Evolutionary conservation across 164 flowering plant species (phyloP).

Genomic region (Umbellularia californica): DNA sequence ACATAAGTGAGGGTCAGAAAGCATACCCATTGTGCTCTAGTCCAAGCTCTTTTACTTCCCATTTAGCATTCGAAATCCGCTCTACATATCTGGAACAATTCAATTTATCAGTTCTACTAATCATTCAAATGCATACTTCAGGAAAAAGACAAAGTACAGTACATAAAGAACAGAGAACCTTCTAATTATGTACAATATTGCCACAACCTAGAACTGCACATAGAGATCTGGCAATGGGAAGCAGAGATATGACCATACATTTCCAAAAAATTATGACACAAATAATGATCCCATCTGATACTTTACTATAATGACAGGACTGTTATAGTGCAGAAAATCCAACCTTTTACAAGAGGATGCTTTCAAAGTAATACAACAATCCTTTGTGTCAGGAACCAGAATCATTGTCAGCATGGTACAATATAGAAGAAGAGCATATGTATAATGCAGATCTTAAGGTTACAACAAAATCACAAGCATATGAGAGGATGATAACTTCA

Average conservation of each 20-base stretch:
- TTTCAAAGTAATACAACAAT: neutral
- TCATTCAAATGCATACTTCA: neutral
- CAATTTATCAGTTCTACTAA: neutral
- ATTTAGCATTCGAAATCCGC: slow-evolving; percentile 83
- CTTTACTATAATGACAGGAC: neutral
- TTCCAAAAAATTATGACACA: neutral
- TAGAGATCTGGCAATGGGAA: neutral
- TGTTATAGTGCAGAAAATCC: neutral
- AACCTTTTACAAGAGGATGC: neutral
- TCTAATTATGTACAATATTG: neutral
- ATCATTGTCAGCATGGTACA: neutral
- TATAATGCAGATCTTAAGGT: neutral
- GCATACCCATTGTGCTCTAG: slow-evolving; percentile 95
- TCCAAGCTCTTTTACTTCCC: slow-evolving; percentile 97
- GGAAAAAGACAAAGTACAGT: neutral
- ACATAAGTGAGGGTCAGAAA: neutral
- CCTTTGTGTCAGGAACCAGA: neutral
- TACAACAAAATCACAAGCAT: neutral
- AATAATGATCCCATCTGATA: neutral
- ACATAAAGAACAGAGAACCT: neutral
- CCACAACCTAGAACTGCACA: neutral
- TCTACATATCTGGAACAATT: slow-evolving; percentile 69
- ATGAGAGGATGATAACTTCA: neutral
- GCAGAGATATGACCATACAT: neutral
- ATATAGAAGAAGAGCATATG: neutral